Evolutionary conservation across 1,284 basidiomycete species (phyloP).

Genomic region (Coniferiporia sulphurascens): DNA sequence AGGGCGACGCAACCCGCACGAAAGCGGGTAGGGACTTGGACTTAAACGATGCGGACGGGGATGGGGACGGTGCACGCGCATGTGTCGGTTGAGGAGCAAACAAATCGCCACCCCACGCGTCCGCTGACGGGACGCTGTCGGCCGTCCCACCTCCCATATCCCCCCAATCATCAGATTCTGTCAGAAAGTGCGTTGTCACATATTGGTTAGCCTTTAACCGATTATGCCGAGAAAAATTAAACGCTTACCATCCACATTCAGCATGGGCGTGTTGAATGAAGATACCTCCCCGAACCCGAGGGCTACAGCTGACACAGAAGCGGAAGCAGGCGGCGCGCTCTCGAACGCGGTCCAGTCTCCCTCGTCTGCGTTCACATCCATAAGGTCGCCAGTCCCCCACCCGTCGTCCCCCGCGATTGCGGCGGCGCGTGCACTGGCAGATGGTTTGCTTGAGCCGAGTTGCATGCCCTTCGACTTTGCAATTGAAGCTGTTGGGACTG

Average conservation of each 20-base stretch:
- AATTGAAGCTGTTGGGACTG: conserved; percentile 20
- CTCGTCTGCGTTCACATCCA: conserved; percentile 86
- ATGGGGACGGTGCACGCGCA: neutral
- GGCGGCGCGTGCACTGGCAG: conserved; percentile 23
- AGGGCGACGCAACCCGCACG: neutral
- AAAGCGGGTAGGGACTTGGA: neutral
- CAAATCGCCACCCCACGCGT: conserved; percentile 13
- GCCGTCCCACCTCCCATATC: conserved; percentile 9
- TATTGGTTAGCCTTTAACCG: neutral
- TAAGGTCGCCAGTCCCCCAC: conserved; percentile 58
- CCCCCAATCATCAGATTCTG: conserved; percentile 18
- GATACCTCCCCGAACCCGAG: conserved; percentile 23
- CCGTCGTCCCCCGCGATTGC: conserved; percentile 45
- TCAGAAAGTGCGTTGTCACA: neutral
- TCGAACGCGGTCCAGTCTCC: conserved; percentile 96
- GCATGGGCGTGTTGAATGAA: conserved; percentile 10
- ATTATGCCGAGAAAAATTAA: neutral
- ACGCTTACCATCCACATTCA: conserved; percentile 12
- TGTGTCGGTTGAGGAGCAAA: conserved; percentile 6
- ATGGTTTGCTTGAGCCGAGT: conserved; percentile 55
- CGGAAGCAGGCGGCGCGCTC: conserved; percentile 44
- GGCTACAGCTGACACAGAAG: conserved; percentile 25
- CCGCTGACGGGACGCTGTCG: neutral
- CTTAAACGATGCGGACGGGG: neutral
- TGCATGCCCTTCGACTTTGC: conserved; percentile 58